Evolutionary conservation across 495 filamentous ascomycete species (phyloP), one percentile per base, ranked within the genome.

Genomic region (Antarctomyces pellizariae): DNA sequence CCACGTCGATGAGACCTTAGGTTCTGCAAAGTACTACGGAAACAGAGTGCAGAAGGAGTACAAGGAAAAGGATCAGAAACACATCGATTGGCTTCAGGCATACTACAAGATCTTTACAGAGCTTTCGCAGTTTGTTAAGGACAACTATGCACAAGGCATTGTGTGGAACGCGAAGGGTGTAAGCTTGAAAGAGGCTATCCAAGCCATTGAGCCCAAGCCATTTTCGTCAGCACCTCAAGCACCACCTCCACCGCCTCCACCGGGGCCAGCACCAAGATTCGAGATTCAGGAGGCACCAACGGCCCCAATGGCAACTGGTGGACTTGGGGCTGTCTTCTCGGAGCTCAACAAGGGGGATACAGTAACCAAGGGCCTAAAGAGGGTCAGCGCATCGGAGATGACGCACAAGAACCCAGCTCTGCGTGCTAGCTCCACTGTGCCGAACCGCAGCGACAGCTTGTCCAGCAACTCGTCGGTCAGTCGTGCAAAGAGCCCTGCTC

Each of bases 401-500:
- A 95, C 86, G 24, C 86, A 99, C 56, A 95, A 93, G 56, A 99
- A 99, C 52, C 86, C 89, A n/a, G 64, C 65, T 12, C 58, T 99
- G 13, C 71, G 86, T 19, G 66, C 73, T 7, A 55, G 60, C 27
- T 73, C 71, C 5, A 62, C 64, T 7, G 79, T 82, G 4, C 62
- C 73, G 3, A 55, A 58, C 16, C 52, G 61, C 32, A 65, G 59
- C 22, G 50, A 58, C 27, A 64, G 67, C 23, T 44, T 50, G 13
- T 54, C 48, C 23, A 59, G 56, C 21, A 35, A 46, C 11, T 48
- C 45, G 2, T 46, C 46, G 7, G 32, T 43, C n/a, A 33, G 33
- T 14, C 63, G 75, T 10, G 62, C 59, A 16, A 89, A 82, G 60
- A 80, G 71, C 16, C 80, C 79, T 1, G 75, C 73, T 3, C 82